These are phyloP conservation scores for Phialophora chinensis DNA, from an alignment of 2,329 filamentous ascomycete species.

Conservation along the genomic window DNA sequence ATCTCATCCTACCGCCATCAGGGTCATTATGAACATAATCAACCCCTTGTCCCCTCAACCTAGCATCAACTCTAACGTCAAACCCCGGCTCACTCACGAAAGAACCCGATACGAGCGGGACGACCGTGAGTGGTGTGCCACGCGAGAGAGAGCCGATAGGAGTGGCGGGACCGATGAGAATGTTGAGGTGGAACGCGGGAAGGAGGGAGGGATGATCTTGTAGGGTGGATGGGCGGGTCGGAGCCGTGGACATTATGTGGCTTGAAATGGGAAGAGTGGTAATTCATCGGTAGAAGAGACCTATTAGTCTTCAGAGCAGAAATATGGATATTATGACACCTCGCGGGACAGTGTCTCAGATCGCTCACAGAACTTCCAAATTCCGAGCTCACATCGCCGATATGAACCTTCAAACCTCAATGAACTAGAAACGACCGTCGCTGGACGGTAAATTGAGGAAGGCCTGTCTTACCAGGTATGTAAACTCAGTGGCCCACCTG, in stretches of 20 bases:
- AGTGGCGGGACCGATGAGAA: slow-evolving; percentile 33
- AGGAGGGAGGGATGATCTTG: slow-evolving; percentile 47
- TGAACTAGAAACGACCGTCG: not conserved
- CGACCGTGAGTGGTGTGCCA: slow-evolving; percentile 46
- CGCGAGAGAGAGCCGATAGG: slow-evolving; percentile 44
- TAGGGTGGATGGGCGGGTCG: not conserved
- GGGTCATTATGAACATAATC: slow-evolving; percentile 53
- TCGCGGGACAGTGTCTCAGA: not conserved
- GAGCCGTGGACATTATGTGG: not conserved
- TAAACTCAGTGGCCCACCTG: not conserved
- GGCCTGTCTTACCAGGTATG: not conserved
- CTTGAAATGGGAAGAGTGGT: not conserved
- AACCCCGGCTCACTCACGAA: slow-evolving; percentile 47
- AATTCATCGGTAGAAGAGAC: not conserved
- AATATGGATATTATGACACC: not conserved
- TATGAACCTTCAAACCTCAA: not conserved
- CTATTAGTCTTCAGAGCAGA: not conserved
- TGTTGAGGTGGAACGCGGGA: slow-evolving; percentile 50
- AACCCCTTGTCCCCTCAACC: slow-evolving; percentile 47
- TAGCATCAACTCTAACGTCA: slow-evolving; percentile 47
- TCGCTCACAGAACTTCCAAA: not conserved
- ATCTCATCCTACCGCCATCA: slow-evolving; percentile 47
- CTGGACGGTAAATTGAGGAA: not conserved
- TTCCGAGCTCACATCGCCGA: not conserved
- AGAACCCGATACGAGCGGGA: slow-evolving; percentile 48